Conservation (phyloP, 768 basidiomycete genomes). For the Goffeauzyma gilvescens region DNA sequence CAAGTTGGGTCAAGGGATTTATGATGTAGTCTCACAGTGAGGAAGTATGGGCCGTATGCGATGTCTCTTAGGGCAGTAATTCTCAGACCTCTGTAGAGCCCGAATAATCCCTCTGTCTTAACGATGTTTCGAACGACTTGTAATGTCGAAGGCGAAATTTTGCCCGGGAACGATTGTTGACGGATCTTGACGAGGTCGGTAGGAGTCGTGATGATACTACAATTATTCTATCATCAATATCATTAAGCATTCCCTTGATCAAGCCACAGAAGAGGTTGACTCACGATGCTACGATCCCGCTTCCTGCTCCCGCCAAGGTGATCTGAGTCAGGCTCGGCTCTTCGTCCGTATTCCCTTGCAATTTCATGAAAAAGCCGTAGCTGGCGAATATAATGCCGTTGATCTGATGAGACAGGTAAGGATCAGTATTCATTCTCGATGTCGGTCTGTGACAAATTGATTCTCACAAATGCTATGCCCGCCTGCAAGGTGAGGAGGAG, state of each 20-base stretch:
- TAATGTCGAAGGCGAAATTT: conserved; percentile 32
- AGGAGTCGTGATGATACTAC: conserved; percentile 56
- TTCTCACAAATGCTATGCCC: conserved; percentile 50
- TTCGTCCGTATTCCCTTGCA: conserved; percentile 37
- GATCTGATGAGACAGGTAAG: no score
- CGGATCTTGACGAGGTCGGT: conserved; percentile 62
- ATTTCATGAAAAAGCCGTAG: conserved; percentile 57
- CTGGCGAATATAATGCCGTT: conserved; percentile 75
- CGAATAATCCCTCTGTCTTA: conserved; percentile 41
- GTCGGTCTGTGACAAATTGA: no score
- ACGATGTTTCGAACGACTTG: conserved; percentile 44
- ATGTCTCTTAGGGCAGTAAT: conserved; percentile 58
- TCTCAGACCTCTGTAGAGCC: conserved; percentile 57
- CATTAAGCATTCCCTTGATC: no score
- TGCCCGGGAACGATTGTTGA: conserved; percentile 28
- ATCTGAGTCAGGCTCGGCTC: conserved; percentile 55
- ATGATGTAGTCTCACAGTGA: conserved; percentile 38
- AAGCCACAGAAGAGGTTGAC: no score
- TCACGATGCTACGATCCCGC: conserved; percentile 61
- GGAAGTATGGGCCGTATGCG: conserved; percentile 74
- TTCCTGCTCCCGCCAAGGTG: conserved; percentile 56
- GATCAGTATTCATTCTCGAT: no score
- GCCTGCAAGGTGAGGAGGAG: conserved; percentile 34
- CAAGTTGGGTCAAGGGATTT: conserved; percentile 6
- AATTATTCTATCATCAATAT: neutral